A percentile compares a stretch with the other conserved stretches of the same genome.
Evolutionary conservation across 106 monocot species (phyloP).

Genomic region (Allium sativum): DNA sequence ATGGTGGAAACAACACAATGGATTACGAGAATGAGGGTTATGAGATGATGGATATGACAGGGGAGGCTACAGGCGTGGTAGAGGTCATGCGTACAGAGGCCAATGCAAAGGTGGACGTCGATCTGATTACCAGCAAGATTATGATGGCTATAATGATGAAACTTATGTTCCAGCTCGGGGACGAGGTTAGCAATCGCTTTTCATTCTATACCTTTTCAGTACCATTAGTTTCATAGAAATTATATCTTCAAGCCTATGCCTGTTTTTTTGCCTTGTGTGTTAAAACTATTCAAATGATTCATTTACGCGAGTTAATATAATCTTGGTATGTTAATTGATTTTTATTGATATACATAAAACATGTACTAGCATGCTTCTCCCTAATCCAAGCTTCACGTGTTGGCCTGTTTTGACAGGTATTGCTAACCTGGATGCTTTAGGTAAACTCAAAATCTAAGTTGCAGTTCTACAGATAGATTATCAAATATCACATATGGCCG

Average conservation of each 20-base stretch:
- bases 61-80: constrained; percentile 26
- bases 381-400: no score
- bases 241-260: background rate
- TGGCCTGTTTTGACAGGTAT: no score
- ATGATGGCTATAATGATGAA: constrained; percentile 15
- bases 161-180: constrained; percentile 1
- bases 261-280: background rate
- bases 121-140: constrained; percentile 9
- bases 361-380: no score
- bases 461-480: background rate
- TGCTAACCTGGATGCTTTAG: no score
- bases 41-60: constrained; percentile 36
- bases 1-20: background rate
- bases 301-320: no score
- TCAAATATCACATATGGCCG: background rate
- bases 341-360: no score
- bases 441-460: no score
- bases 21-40: constrained; percentile 34
- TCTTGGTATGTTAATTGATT: no score
- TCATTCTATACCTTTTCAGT: background rate
- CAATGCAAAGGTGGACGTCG: constrained; percentile 28
- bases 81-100: constrained; percentile 34
- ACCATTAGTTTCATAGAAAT: no score
- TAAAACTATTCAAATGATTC: no score
- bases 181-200: background rate